Base-by-base conservation (phyloP, 805 yeast species). In the Maudiozyma bulderi region DNA sequence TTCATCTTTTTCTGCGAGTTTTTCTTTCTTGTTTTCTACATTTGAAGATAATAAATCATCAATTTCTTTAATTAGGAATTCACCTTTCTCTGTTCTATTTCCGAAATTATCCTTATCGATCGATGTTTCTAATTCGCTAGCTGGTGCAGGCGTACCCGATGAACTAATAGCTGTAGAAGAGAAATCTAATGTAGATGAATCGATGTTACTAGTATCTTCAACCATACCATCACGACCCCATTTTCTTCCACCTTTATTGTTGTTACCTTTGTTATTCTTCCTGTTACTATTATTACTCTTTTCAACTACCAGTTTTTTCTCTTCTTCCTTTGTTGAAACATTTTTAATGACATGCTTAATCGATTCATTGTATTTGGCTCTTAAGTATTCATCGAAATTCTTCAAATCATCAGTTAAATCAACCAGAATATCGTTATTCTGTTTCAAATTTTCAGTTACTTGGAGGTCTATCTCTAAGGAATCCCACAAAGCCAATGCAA, bases 161-260 rank as follows among this genome's bases (percentile, higher is more conserved):
- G 57, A 52, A 8, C 55, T 50, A 28, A 54, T 56, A 3, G 46
- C 54, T 8, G 44, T 5, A 14, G 53, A 55, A 0, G 90, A 82
- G 57, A 80, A 83, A 58, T 84, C 90, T 42, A 84, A 62, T 15
- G 20, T 31, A 0, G 66, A 64, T 10, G 69, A 68, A 15, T 70
- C 75, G 20, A 62, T 68, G 9, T 64, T 71, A 8, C 41, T 34
- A 11, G 65, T 67, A 34, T 78, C 84, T 45, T 71, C 73, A 45
- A 70, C 73, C 33, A 68, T 55, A 6, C 89, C 90, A 57, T 81
- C 84, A 32, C 76, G 76, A 29, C 77, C 82, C 87, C 87, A 82
- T 58, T 75, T 80, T 58, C 91, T 60, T 70, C 64, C 66, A n/a
- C 57, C 73, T 15, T 20, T 44, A 10, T 41, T 32, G n/a, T 49